Conservation (phyloP, 2,329 filamentous ascomycete species). For the Fusarium miscanthi region DNA sequence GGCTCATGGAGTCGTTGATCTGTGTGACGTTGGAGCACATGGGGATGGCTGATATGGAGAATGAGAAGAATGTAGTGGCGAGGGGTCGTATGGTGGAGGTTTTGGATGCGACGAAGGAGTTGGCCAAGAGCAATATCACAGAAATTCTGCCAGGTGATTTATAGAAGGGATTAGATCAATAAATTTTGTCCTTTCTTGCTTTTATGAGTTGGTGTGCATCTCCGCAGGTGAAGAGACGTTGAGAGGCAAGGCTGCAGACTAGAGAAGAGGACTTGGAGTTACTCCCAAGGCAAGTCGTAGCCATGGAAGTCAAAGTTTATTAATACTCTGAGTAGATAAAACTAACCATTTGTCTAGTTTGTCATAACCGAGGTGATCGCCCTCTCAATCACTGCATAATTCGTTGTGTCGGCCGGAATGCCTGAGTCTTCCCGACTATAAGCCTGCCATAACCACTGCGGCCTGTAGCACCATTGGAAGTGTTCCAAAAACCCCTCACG, state of each 20-base stretch:
- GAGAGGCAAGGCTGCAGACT: neutral
- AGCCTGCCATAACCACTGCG: neutral
- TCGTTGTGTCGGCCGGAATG: accelerated
- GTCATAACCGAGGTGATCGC: accelerated
- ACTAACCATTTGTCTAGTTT: neutral
- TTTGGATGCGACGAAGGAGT: conserved; percentile 30
- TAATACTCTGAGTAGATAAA: neutral
- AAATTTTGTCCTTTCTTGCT: accelerated
- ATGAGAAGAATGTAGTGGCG: neutral
- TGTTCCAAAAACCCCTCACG: neutral
- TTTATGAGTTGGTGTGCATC: accelerated
- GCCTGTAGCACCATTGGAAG: neutral
- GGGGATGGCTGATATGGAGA: conserved; percentile 17
- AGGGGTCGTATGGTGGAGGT: conserved; percentile 33
- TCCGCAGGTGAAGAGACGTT: accelerated
- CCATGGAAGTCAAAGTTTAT: no score
- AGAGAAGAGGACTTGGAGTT: neutral
- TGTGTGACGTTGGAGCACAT: conserved; percentile 51
- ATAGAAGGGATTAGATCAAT: neutral
- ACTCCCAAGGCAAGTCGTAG: no score
- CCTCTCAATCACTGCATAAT: neutral
- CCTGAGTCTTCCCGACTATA: accelerated
- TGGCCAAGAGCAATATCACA: conserved; percentile 40
- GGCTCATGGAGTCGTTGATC: conserved; percentile 52
- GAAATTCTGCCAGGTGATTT: conserved; percentile 33